Evolutionary conservation across 164 flowering plant species (phyloP), one percentile per base, ranked within the genome.

Genomic region (Piper betle): DNA sequence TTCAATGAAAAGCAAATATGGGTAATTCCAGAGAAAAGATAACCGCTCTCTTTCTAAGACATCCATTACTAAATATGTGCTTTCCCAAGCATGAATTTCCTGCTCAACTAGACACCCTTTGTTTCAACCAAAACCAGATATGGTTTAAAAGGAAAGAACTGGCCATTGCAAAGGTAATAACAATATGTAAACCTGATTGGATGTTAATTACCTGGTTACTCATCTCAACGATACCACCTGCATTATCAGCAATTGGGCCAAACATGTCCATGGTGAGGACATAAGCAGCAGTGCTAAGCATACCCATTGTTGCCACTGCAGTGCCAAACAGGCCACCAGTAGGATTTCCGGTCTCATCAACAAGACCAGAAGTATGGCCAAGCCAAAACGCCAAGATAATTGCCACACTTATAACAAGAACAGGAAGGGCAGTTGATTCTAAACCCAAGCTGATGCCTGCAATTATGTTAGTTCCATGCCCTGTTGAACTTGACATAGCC

Each of bases 181-280:
- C 46, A 42, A 10, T 42, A 42, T 6, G 46, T 42, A 42, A 42
- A 42, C 46, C 33, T 25, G 33, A 25, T 25, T 25, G 0, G n/a
- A 52, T 52, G 15, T 52, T 52, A 52, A 5, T 16, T 77, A 94
- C 99, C 95, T 94, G 99, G 68, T 86, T 91, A 75, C 99, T 94
- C 99, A 94, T 94, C 75, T 93, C 99, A 46, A 88, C 99, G 76
- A 93, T 93, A 68, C 97, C 97, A 80, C 99, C 99, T 15, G 99
- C 99, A 82, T 94, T 94, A 73, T 94, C 99, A 72, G 99, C 99
- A 73, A 94, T 94, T 15, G 99, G 99, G 57, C 99, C 99, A 83
- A 94, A 94, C 99, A 94, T 94, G 79, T 94, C 99, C 99, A 94
- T 94, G 6, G 99, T 90, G 60, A 93, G 96, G 67, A 93, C 87